A percentile compares a stretch with the other conserved stretches of the same genome.
Conservation (phyloP, 495 filamentous ascomycete genomes). For the Halenospora varia region DNA sequence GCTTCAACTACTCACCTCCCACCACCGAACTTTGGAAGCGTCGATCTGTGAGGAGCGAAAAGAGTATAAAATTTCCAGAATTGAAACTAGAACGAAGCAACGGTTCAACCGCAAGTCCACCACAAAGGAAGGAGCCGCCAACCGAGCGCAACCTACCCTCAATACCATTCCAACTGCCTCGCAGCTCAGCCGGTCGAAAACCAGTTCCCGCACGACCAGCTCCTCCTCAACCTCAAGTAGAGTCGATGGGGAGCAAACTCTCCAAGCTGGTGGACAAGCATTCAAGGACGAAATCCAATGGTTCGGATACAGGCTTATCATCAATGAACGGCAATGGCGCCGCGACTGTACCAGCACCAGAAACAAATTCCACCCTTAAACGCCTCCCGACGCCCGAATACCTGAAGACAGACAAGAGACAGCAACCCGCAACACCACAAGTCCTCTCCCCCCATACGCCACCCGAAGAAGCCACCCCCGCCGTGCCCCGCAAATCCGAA, state of each 20-base stretch:
- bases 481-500: constrained; percentile 11
- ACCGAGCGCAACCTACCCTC: background rate
- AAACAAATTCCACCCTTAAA: background rate
- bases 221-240: constrained; percentile 17
- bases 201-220: constrained; percentile 19
- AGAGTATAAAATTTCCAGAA: constrained; percentile 17
- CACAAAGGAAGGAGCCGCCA: constrained; percentile 11
- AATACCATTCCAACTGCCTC: constrained; percentile 15
- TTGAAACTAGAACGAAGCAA: constrained; percentile 24
- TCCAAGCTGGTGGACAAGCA: constrained; percentile 20
- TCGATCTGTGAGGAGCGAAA: constrained; percentile 21
- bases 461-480: constrained; percentile 12
- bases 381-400: constrained; percentile 18
- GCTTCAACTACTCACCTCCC: constrained; percentile 11
- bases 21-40: constrained; percentile 24
- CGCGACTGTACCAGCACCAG: constrained; percentile 2
- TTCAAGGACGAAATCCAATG: background rate
- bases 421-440: background rate
- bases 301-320: background rate
- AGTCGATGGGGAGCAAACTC: constrained; percentile 21
- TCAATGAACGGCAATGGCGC: constrained; percentile 10
- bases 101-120: constrained; percentile 23
- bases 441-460: constrained; percentile 14
- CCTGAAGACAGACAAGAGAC: constrained; percentile 13
- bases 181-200: constrained; percentile 14